A percentile compares a stretch with the other conserved stretches of the same genome.
These are phyloP conservation scores for Alternaria tenuissima DNA, from an alignment of 2,329 filamentous ascomycete genomes.

Conservation along the genomic window DNA sequence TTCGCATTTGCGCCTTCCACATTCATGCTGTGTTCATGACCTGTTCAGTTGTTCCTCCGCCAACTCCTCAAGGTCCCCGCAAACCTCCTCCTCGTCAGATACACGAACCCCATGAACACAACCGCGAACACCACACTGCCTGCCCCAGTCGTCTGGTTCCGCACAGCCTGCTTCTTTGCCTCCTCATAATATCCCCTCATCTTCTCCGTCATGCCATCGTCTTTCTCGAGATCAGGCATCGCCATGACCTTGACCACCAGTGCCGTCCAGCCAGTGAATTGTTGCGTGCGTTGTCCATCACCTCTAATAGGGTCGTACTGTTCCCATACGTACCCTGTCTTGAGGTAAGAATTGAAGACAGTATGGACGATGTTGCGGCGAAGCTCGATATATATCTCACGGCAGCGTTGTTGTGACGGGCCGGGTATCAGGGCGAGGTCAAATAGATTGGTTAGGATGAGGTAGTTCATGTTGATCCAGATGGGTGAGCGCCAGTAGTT, in stretches of 20 bases:
- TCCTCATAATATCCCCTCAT: constrained; percentile 33
- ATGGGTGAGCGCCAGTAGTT: constrained; percentile 97
- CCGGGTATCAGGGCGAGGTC: constrained; percentile 57
- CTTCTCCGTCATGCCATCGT: constrained; percentile 25
- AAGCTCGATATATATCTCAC: constrained; percentile 75
- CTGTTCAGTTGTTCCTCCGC: constrained; percentile 13
- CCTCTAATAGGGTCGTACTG: constrained; percentile 96
- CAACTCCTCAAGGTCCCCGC: constrained; percentile 34
- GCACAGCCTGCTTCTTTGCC: constrained; percentile 30
- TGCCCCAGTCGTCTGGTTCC: constrained; percentile 23
- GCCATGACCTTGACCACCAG: constrained; percentile 96
- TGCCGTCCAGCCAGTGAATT: constrained; percentile 99
- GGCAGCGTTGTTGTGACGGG: constrained; percentile 71
- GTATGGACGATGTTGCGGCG: constrained; percentile 86
- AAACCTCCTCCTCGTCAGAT: constrained; percentile 35
- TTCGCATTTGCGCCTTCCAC: too few relatives aligned
- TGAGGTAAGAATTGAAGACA: constrained; percentile 82
- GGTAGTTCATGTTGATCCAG: constrained; percentile 97
- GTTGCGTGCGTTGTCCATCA: constrained; percentile 91
- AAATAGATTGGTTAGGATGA: constrained; percentile 78
- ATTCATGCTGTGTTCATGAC: too few relatives aligned
- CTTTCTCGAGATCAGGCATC: constrained; percentile 73
- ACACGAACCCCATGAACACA: constrained; percentile 29
- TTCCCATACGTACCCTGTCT: constrained; percentile 97
- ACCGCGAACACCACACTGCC: constrained; percentile 25